These are phyloP conservation scores for Solanum sitiens DNA, from an alignment of 257 asterid species.

Conservation along the genomic window DNA sequence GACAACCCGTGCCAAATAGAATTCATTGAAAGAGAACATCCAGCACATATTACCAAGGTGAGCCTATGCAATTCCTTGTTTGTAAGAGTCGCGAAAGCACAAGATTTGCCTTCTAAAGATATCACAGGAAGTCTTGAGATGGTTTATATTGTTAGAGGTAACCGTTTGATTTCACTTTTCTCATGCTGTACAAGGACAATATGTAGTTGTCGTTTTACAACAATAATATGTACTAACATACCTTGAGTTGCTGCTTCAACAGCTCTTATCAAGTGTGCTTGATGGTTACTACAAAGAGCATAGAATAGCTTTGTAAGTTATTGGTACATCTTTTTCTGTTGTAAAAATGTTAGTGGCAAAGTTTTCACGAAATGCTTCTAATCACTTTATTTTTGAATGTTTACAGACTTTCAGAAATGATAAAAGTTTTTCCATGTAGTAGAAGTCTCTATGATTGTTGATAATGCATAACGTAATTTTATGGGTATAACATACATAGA, in stretches of 20 bases:
- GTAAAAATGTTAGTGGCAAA: not conserved
- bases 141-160: not conserved
- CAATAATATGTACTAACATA: no score
- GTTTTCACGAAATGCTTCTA: not conserved
- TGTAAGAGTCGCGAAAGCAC: slow-evolving; percentile 79
- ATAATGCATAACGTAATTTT: not conserved
- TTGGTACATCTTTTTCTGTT: not conserved
- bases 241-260: no score
- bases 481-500: not conserved
- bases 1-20: slow-evolving; percentile 18
- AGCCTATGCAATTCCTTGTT: slow-evolving; percentile 88
- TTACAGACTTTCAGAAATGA: not conserved
- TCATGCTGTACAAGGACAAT: not conserved
- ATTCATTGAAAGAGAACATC: slow-evolving; percentile 47
- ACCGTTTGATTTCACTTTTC: not conserved
- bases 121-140: slow-evolving; percentile 56
- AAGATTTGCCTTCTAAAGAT: slow-evolving; percentile 61
- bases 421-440: not conserved
- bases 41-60: slow-evolving; percentile 76
- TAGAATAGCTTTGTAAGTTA: not conserved
- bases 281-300: not conserved
- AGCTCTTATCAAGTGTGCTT: not conserved
- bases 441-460: no score
- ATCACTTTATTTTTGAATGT: not conserved
- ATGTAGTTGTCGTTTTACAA: not conserved